These are phyloP conservation scores for Caloboletus inedulis DNA, from an alignment of 1,284 basidiomycete genomes.

Conservation along the genomic window DNA sequence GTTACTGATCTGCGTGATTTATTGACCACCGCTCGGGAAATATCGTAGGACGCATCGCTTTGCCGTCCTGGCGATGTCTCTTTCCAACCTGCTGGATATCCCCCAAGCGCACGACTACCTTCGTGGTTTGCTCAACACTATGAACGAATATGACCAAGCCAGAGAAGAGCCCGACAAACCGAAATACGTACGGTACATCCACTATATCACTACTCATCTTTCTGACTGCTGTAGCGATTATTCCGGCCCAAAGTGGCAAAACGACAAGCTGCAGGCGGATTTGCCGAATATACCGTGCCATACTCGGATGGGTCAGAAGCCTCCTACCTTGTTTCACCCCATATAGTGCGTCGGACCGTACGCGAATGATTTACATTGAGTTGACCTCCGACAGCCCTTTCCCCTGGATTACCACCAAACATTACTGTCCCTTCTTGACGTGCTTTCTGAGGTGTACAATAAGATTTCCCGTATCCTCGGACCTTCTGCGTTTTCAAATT, in stretches of 20 bases:
- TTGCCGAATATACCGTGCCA: constrained; percentile 57
- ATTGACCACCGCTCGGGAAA: neutral
- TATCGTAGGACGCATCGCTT: constrained; percentile 67
- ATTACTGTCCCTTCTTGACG: constrained; percentile 79
- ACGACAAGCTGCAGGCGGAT: constrained; percentile 48
- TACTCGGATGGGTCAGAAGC: constrained; percentile 60
- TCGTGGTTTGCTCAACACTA: constrained; percentile 63
- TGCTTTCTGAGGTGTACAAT: constrained; percentile 82
- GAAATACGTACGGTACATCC: constrained; percentile 60
- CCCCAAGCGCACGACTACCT: constrained; percentile 75
- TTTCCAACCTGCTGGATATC: constrained; percentile 77
- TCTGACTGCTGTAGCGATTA: constrained; percentile 43
- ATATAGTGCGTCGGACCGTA: constrained; percentile 54
- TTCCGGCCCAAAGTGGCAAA: constrained; percentile 57
- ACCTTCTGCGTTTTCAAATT: constrained; percentile 62
- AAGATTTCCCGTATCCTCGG: constrained; percentile 78
- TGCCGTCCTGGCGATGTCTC: constrained; percentile 78
- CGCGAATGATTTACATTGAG: neutral
- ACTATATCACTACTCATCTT: constrained; percentile 3
- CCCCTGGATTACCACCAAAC: constrained; percentile 84
- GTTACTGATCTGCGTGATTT: neutral
- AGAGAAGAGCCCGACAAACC: constrained; percentile 79
- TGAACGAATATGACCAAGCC: constrained; percentile 75
- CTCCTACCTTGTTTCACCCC: constrained; percentile 72
- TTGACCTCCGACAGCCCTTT: constrained; percentile 60